Evolutionary conservation across 2,329 filamentous ascomycete genomes (phyloP).

Genomic region (Chaetomium globosum): DNA sequence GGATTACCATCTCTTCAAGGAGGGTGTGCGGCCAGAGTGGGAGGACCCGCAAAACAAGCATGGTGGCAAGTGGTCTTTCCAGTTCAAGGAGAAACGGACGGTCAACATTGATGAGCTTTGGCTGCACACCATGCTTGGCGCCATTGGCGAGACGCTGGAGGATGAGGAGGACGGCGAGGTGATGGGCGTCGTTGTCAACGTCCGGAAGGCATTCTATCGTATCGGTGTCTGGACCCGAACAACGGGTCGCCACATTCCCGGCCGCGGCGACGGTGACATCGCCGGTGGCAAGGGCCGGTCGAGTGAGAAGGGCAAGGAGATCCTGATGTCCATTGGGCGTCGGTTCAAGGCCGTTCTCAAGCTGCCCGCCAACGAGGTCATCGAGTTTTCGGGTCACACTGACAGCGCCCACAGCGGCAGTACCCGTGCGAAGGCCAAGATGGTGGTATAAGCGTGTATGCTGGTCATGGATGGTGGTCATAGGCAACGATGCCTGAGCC

Average conservation of each 20-base stretch:
- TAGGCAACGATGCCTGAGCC: background rate
- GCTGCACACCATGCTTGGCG: slow-evolving; percentile 95
- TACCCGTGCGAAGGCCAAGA: slow-evolving; percentile 94
- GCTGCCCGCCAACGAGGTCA: slow-evolving; percentile 71
- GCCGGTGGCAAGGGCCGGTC: slow-evolving; percentile 77
- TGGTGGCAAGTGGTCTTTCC: slow-evolving; percentile 97
- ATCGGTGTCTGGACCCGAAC: slow-evolving; percentile 97
- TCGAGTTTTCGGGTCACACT: slow-evolving; percentile 97
- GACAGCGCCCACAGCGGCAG: slow-evolving; percentile 91
- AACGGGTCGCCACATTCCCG: slow-evolving; percentile 79
- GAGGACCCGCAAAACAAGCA: slow-evolving; percentile 99
- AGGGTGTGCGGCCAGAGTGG: slow-evolving; percentile 95
- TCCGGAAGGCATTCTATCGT: slow-evolving; percentile 97
- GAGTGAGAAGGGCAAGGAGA: slow-evolving; percentile 79
- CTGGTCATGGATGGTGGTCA: background rate
- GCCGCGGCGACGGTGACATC: slow-evolving; percentile 71
- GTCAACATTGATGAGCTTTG: slow-evolving; percentile 93
- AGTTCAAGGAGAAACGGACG: slow-evolving; percentile 92
- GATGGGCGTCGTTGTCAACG: slow-evolving; percentile 99
- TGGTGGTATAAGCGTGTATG: slow-evolving; percentile 65
- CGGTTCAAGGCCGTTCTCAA: slow-evolving; percentile 92
- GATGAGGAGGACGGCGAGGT: slow-evolving; percentile 93
- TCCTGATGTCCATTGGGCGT: slow-evolving; percentile 80
- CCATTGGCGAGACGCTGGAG: slow-evolving; percentile 97
- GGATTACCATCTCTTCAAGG: slow-evolving; percentile 99